Conservation (phyloP, 2,329 filamentous ascomycete genomes). For the Apiospora rasikravindrae region DNA sequence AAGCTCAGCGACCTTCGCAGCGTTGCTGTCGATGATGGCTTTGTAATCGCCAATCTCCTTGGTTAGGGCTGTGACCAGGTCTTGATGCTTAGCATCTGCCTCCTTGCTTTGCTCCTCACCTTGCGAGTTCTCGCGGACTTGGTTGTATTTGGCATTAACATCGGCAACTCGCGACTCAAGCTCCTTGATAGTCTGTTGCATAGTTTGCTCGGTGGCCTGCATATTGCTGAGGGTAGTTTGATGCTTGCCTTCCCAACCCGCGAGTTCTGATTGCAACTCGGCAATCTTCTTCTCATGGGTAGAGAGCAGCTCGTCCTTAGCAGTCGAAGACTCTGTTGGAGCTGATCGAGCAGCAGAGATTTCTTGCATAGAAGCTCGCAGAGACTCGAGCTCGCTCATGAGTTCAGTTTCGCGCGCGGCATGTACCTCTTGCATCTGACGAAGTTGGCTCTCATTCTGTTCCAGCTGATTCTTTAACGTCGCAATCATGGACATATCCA, state of each 20-base stretch:
- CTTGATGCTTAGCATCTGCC: constrained; percentile 60
- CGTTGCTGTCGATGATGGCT: constrained; percentile 70
- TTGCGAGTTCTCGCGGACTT: constrained; percentile 47
- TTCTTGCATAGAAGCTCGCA: constrained; percentile 63
- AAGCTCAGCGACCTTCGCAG: constrained; percentile 72
- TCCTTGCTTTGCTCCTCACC: constrained; percentile 53
- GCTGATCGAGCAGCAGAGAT: constrained; percentile 28
- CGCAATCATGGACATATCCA: constrained; percentile 90
- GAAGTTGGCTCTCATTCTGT: constrained; percentile 82
- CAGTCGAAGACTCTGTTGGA: constrained; percentile 22
- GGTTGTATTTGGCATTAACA: constrained; percentile 57
- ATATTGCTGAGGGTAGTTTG: constrained; percentile 71
- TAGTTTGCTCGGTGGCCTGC: constrained; percentile 72
- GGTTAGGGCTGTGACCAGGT: constrained; percentile 66
- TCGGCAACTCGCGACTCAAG: constrained; percentile 66
- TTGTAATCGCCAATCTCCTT: constrained; percentile 83
- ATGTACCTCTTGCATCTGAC: constrained; percentile 74
- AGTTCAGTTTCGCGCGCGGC: constrained; percentile 78
- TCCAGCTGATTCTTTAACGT: constrained; percentile 87
- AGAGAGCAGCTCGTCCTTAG: constrained; percentile 40
- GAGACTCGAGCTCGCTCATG: constrained; percentile 69
- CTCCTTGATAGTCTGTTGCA: constrained; percentile 73
- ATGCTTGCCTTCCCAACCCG: constrained; percentile 79
- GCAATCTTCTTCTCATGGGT: constrained; percentile 63
- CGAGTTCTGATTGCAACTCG: constrained; percentile 73